Evolutionary conservation across 2,329 filamentous ascomycete species (phyloP).

Genomic region (Penicillium sp.): DNA sequence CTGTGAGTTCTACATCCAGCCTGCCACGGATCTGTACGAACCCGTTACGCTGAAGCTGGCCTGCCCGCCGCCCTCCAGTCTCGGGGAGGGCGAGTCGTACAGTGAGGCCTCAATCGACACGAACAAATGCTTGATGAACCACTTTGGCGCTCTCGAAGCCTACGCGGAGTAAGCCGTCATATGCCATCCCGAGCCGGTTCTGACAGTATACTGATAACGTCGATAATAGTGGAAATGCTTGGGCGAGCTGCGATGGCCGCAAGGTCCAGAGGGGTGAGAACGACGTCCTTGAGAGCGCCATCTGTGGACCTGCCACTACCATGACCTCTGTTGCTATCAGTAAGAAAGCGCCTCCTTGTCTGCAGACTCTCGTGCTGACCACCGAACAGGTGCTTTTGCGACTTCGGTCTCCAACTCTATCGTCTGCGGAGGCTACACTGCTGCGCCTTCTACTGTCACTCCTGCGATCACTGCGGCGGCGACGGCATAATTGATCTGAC

Average conservation of each 20-base stretch:
- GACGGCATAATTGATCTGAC: no score
- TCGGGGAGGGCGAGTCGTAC: background rate
- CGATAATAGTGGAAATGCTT: background rate
- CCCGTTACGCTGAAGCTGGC: background rate
- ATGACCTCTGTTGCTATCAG: no score
- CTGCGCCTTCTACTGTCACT: no score
- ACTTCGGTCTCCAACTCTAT: no score
- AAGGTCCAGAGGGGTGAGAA: background rate
- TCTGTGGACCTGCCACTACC: no score
- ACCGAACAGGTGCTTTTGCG: no score
- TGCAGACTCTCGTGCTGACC: no score
- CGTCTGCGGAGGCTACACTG: no score
- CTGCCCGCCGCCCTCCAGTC: background rate
- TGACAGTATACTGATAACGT: background rate
- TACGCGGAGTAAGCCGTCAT: background rate
- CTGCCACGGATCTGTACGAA: background rate
- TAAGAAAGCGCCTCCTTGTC: no score
- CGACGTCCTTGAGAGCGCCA: no score
- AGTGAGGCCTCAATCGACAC: background rate
- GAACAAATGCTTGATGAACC: background rate
- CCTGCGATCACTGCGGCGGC: no score
- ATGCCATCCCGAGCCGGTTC: no score
- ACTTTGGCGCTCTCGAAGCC: background rate
- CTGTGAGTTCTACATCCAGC: background rate
- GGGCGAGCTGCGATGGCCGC: background rate